phyloP scores from a whole-genome alignment of 768 basidiomycete genomes.

The Coprinellus micaceus region DNA sequence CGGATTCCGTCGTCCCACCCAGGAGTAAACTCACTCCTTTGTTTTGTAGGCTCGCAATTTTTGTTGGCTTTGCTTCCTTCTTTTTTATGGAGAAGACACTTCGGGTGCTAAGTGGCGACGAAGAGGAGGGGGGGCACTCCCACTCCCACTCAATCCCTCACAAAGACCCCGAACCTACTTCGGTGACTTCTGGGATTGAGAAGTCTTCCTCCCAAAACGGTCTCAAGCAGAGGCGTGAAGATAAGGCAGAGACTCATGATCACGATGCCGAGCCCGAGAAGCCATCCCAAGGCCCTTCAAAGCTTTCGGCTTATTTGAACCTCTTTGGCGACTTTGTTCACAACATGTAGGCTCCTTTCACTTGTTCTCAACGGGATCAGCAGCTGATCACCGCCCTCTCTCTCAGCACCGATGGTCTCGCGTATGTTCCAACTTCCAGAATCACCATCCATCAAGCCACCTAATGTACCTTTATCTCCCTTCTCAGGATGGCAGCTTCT shows the following conservation, averaged over 20 bases:
- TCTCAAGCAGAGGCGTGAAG: conserved; percentile 44
- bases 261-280: conserved; percentile 23
- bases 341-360: conserved; percentile 64
- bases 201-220: conserved; percentile 38
- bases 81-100: conserved; percentile 93
- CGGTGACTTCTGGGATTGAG: conserved; percentile 47
- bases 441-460: background rate
- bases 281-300: conserved; percentile 56
- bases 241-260: conserved; percentile 23
- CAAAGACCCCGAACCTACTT: conserved; percentile 28
- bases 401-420: conserved; percentile 83
- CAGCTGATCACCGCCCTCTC: conserved; percentile 15
- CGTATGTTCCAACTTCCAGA: conserved; percentile 47
- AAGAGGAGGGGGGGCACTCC: conserved; percentile 50
- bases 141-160: conserved; percentile 60
- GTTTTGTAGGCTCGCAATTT: conserved; percentile 63
- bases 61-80: conserved; percentile 83
- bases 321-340: conserved; percentile 92
- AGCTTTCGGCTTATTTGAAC: conserved; percentile 88
- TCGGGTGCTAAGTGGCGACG: conserved; percentile 66
- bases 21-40: background rate
- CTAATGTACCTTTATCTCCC: background rate
- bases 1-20: background rate
- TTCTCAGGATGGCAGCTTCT: conserved; percentile 82
- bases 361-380: conserved; percentile 11